Evolutionary conservation across 768 basidiomycete genomes (phyloP).

Genomic region (Termitomyces sp.): DNA sequence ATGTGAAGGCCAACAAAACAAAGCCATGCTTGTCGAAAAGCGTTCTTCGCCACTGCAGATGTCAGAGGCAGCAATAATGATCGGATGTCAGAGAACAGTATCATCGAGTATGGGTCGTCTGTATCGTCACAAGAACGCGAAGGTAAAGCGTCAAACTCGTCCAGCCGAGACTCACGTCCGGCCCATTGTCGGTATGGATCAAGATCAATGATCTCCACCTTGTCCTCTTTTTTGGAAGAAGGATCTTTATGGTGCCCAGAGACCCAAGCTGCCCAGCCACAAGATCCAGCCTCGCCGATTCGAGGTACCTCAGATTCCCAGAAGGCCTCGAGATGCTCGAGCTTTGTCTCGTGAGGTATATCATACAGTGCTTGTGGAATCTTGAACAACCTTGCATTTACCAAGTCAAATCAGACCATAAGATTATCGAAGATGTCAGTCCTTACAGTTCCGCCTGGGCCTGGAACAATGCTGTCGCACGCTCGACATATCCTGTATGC

Average conservation of each 20-base stretch:
- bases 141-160: conserved; percentile 40
- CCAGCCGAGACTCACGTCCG: conserved; percentile 43
- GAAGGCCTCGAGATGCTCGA: conserved; percentile 67
- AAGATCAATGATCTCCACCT: conserved; percentile 18
- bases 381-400: conserved; percentile 47
- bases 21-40: conserved; percentile 66
- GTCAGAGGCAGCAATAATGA: conserved; percentile 45
- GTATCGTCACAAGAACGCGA: conserved; percentile 46
- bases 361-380: conserved; percentile 39
- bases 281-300: conserved; percentile 59
- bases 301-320: conserved; percentile 83
- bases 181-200: conserved; percentile 74
- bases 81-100: conserved; percentile 71
- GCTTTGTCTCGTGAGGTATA: conserved; percentile 37
- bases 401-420: not conserved
- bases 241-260: conserved; percentile 33
- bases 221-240: conserved; percentile 6
- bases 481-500: conserved; percentile 60
- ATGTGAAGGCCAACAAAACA: conserved; percentile 65
- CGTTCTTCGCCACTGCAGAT: conserved; percentile 38
- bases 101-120: conserved; percentile 65
- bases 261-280: conserved; percentile 67
- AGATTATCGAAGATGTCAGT: not conserved
- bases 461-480: conserved; percentile 74
- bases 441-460: conserved; percentile 78